These are phyloP conservation scores for barrel medic (Medicago truncatula) DNA, from an alignment of 306 rosid species.

Conservation along the genomic window MtrunA17r5.0-ANR NC_053049.1:33589501-33590000, in stretches of 20 bases:
- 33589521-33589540: background rate
- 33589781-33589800: background rate
- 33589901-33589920: background rate
- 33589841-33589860: background rate
- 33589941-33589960: background rate
- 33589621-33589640: background rate
- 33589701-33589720: background rate
- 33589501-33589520: slow-evolving; percentile 1
- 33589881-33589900: background rate
- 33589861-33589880: background rate
- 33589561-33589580: background rate
- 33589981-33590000: background rate
- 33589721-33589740: background rate
- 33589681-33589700: background rate
- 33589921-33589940: background rate
- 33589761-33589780: background rate
- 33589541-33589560: background rate
- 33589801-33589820: background rate
- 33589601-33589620: background rate
- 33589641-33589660: background rate
- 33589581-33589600: background rate
- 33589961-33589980: background rate
- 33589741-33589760: background rate
- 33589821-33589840: background rate
- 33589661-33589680: background rate